phyloP scores from a whole-genome alignment of 129 eudicot genomes.

The Flaveria trinervia region DNA sequence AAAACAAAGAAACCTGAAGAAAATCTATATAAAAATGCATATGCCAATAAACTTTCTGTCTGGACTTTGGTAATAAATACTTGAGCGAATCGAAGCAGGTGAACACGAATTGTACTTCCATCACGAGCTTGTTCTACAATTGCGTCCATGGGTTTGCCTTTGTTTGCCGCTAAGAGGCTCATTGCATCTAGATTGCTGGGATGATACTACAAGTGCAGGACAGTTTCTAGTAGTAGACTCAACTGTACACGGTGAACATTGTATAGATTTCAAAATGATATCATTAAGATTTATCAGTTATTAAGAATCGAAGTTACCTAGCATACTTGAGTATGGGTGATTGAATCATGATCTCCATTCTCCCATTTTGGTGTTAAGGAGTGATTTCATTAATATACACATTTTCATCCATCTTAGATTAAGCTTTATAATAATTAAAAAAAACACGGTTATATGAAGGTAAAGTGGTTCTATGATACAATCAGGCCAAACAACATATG shows the following conservation, averaged over 20 bases:
- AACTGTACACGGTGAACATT: conserved; percentile 50
- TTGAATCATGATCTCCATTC: neutral
- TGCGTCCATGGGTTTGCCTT: conserved; percentile 24
- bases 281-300: neutral
- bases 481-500: neutral
- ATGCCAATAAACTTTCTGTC: conserved; percentile 11
- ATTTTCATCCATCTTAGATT: neutral
- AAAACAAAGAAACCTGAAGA: neutral
- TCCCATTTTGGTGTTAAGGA: neutral
- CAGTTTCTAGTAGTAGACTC: too few species aligned
- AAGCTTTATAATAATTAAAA: neutral
- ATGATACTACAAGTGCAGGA: too few species aligned
- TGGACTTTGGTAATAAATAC: too few species aligned
- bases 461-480: neutral
- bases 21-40: neutral
- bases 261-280: conserved; percentile 19
- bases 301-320: neutral
- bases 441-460: neutral
- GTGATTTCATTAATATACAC: neutral
- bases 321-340: neutral
- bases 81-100: conserved; percentile 57
- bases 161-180: too few species aligned
- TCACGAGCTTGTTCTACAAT: conserved; percentile 90
- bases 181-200: too few species aligned
- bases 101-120: conserved; percentile 87